Evolutionary conservation across 1,139 yeast genomes (phyloP).

Genomic region (Blastobotrys capitulatus): DNA sequence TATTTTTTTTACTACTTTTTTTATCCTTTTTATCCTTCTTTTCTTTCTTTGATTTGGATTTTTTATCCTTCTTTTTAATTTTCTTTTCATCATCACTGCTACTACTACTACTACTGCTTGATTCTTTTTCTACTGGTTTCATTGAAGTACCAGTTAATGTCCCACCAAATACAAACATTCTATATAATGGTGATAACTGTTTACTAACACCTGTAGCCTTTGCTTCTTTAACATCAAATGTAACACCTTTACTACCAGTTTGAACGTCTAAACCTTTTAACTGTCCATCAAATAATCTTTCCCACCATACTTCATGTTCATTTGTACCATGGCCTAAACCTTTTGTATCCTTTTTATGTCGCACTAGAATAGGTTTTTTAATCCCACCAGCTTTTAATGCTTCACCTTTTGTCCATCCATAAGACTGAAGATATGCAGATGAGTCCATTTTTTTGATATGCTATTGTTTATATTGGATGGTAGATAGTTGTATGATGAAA

Average conservation of each 20-base stretch:
- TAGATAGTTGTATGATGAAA: too few relatives aligned
- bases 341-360: conserved; percentile 83
- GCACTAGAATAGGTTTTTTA: conserved; percentile 78
- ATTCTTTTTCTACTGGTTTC: conserved; percentile 13
- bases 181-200: conserved; percentile 44
- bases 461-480: neutral
- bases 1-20: conserved; percentile 16
- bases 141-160: conserved; percentile 70
- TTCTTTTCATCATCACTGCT: conserved; percentile 14
- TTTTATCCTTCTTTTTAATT: conserved; percentile 22
- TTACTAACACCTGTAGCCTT: conserved; percentile 31
- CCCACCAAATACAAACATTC: conserved; percentile 77
- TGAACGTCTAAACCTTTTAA: conserved; percentile 69
- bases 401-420: conserved; percentile 91
- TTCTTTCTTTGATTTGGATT: conserved; percentile 21
- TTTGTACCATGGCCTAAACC: conserved; percentile 74
- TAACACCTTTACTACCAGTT: conserved; percentile 32
- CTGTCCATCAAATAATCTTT: conserved; percentile 87
- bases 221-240: conserved; percentile 33
- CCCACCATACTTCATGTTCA: conserved; percentile 96
- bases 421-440: conserved; percentile 60
- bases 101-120: conserved; percentile 20
- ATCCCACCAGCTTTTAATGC: conserved; percentile 77
- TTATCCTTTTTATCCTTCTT: conserved; percentile 17
- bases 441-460: conserved; percentile 57